Base-by-base conservation (phyloP, 2,329 filamentous ascomycete genomes). In the Colletotrichum sp. region DNA sequence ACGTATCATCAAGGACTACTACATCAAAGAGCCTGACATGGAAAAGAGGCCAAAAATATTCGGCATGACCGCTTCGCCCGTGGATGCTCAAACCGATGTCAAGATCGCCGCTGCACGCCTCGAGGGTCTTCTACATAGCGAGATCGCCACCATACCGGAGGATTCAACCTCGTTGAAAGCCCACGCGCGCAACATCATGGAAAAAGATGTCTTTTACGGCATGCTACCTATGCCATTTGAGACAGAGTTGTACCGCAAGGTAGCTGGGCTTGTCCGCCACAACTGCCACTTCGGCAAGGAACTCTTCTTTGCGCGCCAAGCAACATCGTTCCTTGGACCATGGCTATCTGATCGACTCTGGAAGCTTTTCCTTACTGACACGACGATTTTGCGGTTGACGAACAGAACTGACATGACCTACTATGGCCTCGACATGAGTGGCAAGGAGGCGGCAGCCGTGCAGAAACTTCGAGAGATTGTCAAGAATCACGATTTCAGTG, bases 31-130 rank as follows among this genome's bases (percentile, higher is more conserved):
- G 34, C 79, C 83, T 2, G 85, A 88, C 1, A 77, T 83, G 0
- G 79, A 81, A 0, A 86, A 85, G 64, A 89, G 92, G 6, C 97
- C 97, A 6, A 93, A 93, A 49, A 93, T 99, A 24, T 94, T 99
- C 79, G 96, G 96, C 30, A 98, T 99, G 96, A 99, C 97, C 2
- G 97, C 97, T 9, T 99, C 97, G 0, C 97, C 97, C 1, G 93
- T 98, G 4, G 96, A 99, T 85, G 92, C 95, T 0, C 94, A 95
- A 80, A 90, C 91, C 0, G 93, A 98, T 78, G 90, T 98, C 32
- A 87, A 89, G 18, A 88, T 91, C 76, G 95, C 95, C 49, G 94
- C 95, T 0, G 86, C 87, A 76, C 92, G 95, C 69, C 90, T 99
- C 0, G 96, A 99, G 82, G 89, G 85, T 2, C 87, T 98, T 49